A percentile compares a stretch with the other conserved stretches of the same genome.
Evolutionary conservation across 768 basidiomycete species (phyloP).

Genomic region (Lactifluus pinguis): DNA sequence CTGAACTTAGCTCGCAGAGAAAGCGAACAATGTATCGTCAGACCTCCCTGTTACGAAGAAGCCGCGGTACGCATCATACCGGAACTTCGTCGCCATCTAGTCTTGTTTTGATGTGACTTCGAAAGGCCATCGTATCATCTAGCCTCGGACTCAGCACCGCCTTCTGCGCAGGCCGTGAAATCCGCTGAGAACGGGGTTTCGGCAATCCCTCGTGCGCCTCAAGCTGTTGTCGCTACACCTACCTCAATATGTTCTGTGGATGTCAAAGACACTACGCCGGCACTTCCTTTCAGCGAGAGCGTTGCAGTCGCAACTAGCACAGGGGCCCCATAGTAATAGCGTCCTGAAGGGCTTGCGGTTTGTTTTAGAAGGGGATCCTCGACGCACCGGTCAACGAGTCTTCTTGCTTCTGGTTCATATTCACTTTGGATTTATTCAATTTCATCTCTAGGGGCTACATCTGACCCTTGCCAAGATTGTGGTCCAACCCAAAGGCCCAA

Average conservation of each 20-base stretch:
- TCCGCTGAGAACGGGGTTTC: slow-evolving; percentile 11
- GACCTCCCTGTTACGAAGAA: slow-evolving; percentile 20
- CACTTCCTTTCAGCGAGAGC: slow-evolving; percentile 54
- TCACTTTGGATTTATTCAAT: slow-evolving; percentile 20
- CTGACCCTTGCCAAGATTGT: slow-evolving; percentile 17
- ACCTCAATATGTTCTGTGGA: slow-evolving; percentile 28
- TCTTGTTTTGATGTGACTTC: slow-evolving; percentile 10
- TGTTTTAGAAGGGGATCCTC: slow-evolving; percentile 6
- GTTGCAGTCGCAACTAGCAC: slow-evolving; percentile 44
- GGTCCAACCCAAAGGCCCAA: slow-evolving; percentile 13
- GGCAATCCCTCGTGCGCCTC: slow-evolving; percentile 26
- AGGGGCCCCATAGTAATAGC: slow-evolving; percentile 22
- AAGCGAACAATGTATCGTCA: slow-evolving; percentile 14
- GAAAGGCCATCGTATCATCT: slow-evolving; percentile 16
- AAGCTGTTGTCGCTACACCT: slow-evolving; percentile 30
- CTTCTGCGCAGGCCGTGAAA: slow-evolving; percentile 3
- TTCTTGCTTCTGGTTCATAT: slow-evolving; percentile 16
- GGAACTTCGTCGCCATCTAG: slow-evolving; percentile 4
- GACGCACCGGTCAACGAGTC: slow-evolving; percentile 10
- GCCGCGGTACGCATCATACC: slow-evolving; percentile 15
- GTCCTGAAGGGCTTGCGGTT: not conserved
- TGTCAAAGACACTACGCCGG: slow-evolving; percentile 35
- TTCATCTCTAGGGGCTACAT: slow-evolving; percentile 18
- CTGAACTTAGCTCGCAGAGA: slow-evolving; percentile 11
- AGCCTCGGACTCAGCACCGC: slow-evolving; percentile 4